A percentile compares a stretch with the other conserved stretches of the same genome.
These are phyloP conservation scores for Bothriochloa decipiens DNA, from an alignment of 176 grass and related monocot genomes.

Conservation along the genomic window DNA sequence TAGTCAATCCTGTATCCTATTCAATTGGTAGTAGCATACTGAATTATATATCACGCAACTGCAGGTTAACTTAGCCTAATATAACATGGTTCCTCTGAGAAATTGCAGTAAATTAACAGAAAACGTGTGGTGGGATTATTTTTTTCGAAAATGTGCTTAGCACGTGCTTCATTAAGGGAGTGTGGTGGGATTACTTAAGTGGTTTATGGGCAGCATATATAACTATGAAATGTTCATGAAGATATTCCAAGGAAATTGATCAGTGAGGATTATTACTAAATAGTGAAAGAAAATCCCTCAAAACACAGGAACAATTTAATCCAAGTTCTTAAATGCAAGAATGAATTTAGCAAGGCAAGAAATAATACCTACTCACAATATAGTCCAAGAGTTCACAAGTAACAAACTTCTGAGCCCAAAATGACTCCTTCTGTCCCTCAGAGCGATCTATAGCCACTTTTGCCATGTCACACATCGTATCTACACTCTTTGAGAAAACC, in stretches of 20 bases:
- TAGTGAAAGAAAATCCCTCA: not conserved
- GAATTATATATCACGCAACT: not conserved
- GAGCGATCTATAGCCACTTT: slow-evolving; percentile 35
- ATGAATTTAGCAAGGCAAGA: not conserved
- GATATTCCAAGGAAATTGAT: not conserved
- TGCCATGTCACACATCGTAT: slow-evolving; percentile 37
- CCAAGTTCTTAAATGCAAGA: not conserved
- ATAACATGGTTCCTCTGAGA: not conserved
- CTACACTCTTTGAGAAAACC: slow-evolving; percentile 24
- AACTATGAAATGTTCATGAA: not conserved
- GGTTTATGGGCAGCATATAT: not conserved
- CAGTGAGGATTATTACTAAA: not conserved
- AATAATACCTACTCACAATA: slow-evolving; percentile 34
- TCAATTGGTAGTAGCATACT: not conserved
- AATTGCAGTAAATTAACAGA: not conserved
- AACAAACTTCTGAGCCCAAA: slow-evolving; percentile 44
- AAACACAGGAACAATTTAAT: not conserved
- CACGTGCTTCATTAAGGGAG: no score
- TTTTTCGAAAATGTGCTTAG: no score
- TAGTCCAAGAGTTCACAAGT: slow-evolving; percentile 34
- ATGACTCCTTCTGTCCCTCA: slow-evolving; percentile 26
- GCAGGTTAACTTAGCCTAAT: not conserved
- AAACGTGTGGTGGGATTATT: not conserved
- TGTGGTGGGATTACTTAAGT: not conserved
- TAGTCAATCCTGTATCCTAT: not conserved